Evolutionary conservation across 176 grass and related monocot genomes (phyloP).

Genomic region (Pontederia crassipes): DNA sequence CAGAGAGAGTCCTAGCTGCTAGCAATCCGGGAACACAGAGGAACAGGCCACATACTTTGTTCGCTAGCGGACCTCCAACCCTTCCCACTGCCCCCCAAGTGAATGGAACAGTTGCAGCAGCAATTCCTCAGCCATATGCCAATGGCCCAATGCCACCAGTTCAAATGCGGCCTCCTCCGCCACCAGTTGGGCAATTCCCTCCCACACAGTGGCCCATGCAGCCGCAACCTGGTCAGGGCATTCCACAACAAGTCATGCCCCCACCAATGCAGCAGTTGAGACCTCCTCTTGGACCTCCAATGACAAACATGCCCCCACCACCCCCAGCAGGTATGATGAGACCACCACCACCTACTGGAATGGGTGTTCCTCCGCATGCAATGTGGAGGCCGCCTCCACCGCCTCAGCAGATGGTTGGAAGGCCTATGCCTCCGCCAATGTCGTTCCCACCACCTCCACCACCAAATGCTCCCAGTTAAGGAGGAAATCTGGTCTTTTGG

Average conservation of each 20-base stretch:
- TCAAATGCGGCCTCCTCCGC: conserved; percentile 32
- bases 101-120: conserved; percentile 30
- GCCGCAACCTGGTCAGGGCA: conserved; percentile 8
- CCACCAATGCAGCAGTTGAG: conserved; percentile 5
- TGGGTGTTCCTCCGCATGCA: background rate
- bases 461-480: background rate
- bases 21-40: conserved; percentile 74
- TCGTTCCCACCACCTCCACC: background rate
- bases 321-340: background rate
- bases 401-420: background rate
- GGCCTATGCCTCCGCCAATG: conserved; percentile 7
- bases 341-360: conserved; percentile 4
- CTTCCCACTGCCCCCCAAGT: conserved; percentile 24
- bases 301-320: background rate
- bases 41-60: conserved; percentile 77
- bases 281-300: conserved; percentile 1
- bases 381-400: conserved; percentile 3
- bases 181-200: conserved; percentile 53
- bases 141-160: conserved; percentile 40
- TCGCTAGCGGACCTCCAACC: conserved; percentile 73
- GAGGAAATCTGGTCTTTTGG: background rate
- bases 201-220: conserved; percentile 64
- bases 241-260: conserved; percentile 4
- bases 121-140: conserved; percentile 48
- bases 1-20: conserved; percentile 57